Percentiles rank a stretch among this genome's conserved stretches.
Conservation (phyloP, 805 yeast genomes). For the Ogataea populi-albae region DNA sequence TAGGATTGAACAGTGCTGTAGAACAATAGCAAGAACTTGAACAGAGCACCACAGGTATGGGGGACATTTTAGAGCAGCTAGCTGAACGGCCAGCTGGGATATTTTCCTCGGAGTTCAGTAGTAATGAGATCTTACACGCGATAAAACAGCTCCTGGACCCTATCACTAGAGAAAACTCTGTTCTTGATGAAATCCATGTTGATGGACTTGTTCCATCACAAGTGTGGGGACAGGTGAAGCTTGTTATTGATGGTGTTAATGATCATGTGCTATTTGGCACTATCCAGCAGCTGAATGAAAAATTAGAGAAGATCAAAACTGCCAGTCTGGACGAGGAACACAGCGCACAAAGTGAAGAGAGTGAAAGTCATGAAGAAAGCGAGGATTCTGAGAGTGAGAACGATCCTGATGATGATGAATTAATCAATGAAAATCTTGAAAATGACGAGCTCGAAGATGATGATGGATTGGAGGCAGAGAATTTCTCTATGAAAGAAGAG, state of each 20-base stretch:
- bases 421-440: conserved; percentile 22
- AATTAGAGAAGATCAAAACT: conserved; percentile 25
- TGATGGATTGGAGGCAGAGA: conserved; percentile 10
- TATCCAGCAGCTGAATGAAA: conserved; percentile 47
- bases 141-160: conserved; percentile 59
- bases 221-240: conserved; percentile 89
- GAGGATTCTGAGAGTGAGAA: conserved; percentile 28
- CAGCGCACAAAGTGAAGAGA: conserved; percentile 17
- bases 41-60: too few species aligned
- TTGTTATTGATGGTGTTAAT: conserved; percentile 76
- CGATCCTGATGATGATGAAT: conserved; percentile 27
- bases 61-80: conserved; percentile 16
- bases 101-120: conserved; percentile 12
- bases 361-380: conserved; percentile 26
- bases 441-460: conserved; percentile 18
- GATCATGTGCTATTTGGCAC: conserved; percentile 57
- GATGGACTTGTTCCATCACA: conserved; percentile 90
- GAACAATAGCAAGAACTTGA: too few species aligned
- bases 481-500: too few species aligned
- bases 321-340: conserved; percentile 19
- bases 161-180: conserved; percentile 44
- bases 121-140: conserved; percentile 26
- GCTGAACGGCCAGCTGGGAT: conserved; percentile 19
- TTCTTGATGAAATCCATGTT: conserved; percentile 74
- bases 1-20: too few species aligned